Evolutionary conservation across 2,329 filamentous ascomycete species (phyloP).

Genomic region (Fusarium sp.): DNA sequence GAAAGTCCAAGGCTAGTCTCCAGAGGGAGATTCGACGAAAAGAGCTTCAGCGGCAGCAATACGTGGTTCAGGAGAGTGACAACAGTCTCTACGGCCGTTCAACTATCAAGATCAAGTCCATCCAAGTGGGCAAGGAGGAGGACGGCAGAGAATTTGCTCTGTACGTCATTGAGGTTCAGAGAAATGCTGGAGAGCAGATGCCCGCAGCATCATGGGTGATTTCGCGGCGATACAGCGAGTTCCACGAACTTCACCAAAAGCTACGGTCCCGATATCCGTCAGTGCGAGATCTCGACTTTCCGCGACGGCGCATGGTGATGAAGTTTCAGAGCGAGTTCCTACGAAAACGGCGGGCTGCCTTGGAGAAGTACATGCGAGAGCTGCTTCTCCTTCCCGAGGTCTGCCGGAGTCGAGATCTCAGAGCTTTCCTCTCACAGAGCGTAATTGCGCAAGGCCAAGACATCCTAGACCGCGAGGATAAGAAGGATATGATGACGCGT

Average conservation of each 20-base stretch:
- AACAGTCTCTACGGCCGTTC: conserved; percentile 96
- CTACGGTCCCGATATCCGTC: conserved; percentile 87
- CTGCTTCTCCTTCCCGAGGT: conserved; percentile 90
- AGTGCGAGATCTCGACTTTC: conserved; percentile 91
- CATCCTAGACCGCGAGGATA: conserved; percentile 69
- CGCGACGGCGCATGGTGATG: conserved; percentile 90
- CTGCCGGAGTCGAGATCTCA: conserved; percentile 90
- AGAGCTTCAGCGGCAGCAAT: conserved; percentile 95
- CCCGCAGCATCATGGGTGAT: conserved; percentile 95
- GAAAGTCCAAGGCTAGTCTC: conserved; percentile 93
- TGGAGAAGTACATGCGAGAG: conserved; percentile 87
- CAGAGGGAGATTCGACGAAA: conserved; percentile 93
- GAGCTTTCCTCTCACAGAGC: conserved; percentile 91
- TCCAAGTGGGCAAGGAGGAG: conserved; percentile 91
- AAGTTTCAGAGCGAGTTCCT: conserved; percentile 97
- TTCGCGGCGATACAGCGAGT: conserved; percentile 94
- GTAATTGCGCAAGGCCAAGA: conserved; percentile 75
- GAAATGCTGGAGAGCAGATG: conserved; percentile 94
- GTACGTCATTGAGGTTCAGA: conserved; percentile 91
- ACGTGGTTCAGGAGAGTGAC: conserved; percentile 96
- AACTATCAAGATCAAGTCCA: conserved; percentile 88
- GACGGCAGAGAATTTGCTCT: conserved; percentile 94
- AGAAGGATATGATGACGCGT: conserved; percentile 90
- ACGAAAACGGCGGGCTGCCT: conserved; percentile 83
- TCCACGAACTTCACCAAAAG: conserved; percentile 93